Conservation (phyloP, 106 monocot genomes). For the Agapanthus africanus region DNA sequence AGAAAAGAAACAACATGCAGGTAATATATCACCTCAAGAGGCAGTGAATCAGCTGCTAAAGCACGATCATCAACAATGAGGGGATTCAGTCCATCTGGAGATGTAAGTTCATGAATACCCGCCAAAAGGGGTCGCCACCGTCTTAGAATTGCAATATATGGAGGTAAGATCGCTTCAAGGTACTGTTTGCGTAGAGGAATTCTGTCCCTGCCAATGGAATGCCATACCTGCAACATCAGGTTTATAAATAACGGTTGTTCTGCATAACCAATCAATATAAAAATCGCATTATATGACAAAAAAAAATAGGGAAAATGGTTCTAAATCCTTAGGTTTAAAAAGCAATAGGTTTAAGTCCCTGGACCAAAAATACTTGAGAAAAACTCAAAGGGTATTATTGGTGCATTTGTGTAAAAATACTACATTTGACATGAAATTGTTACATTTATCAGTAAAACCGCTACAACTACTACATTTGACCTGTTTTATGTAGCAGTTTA, state of each 20-base stretch:
- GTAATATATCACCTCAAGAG: constrained; percentile 58
- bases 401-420: too few relatives aligned
- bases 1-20: background rate
- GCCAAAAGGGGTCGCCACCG: constrained; percentile 94
- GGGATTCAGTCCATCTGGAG: constrained; percentile 90
- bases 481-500: too few relatives aligned
- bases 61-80: constrained; percentile 84
- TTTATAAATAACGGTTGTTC: background rate
- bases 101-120: constrained; percentile 96
- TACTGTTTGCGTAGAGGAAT: constrained; percentile 83
- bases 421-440: too few relatives aligned
- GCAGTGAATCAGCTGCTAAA: constrained; percentile 80
- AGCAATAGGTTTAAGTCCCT: too few relatives aligned
- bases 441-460: too few relatives aligned
- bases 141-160: constrained; percentile 83
- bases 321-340: too few relatives aligned
- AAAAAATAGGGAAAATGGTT: too few relatives aligned
- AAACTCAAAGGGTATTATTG: too few relatives aligned
- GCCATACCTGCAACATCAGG: constrained; percentile 71
- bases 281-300: too few relatives aligned
- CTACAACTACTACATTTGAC: too few relatives aligned
- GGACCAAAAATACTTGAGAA: too few relatives aligned
- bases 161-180: constrained; percentile 81
- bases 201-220: constrained; percentile 78
- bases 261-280: background rate